Base-by-base conservation (phyloP, 169 alveolate genomes). In the Eimeria praecox region DNA sequence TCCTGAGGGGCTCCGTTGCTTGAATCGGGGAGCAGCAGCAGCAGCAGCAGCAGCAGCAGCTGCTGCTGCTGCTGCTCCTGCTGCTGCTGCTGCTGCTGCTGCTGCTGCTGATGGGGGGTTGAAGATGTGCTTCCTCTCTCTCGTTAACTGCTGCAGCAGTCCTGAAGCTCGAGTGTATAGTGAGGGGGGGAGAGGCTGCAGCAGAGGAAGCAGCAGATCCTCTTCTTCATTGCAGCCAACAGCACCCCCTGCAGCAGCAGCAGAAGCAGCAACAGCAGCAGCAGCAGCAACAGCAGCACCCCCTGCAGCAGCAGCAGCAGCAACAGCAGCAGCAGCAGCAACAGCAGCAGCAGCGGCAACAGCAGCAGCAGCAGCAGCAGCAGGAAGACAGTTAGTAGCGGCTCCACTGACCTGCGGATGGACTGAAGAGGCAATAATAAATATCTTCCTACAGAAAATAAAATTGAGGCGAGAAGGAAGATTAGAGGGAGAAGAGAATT, bases 1-100 rank as follows among this genome's bases (percentile, higher is more conserved):
- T 20, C 89, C 69, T 27, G 89, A 80, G 89, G 89, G 42, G 27
- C 38, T 44, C 42, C 62, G 89, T 42, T 80, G 89, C 69, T 66
- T 80, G 38, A n/a, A 44, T 9, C 44, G 27, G 30, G 8, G 86
- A 66, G n/a, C n/a, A n/a, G n/a, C n/a, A n/a, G n/a, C n/a, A n/a
- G n/a, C n/a, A n/a, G n/a, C n/a, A n/a, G n/a, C n/a, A n/a, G n/a
- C n/a, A n/a, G n/a, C n/a, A n/a, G n/a, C n/a, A n/a, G n/a, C n/a
- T n/a, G n/a, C n/a, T n/a, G n/a, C n/a, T n/a, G n/a, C n/a, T n/a
- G n/a, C n/a, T n/a, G n/a, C n/a, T n/a, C n/a, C n/a, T n/a, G n/a
- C n/a, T n/a, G n/a, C n/a, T n/a, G n/a, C n/a, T n/a, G n/a, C n/a
- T 24, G 66, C 40, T 30, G 44, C 16, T 42, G 56, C 66, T 42